phyloP scores from a whole-genome alignment of 768 basidiomycete genomes.

The Agrocybe praecox region DNA sequence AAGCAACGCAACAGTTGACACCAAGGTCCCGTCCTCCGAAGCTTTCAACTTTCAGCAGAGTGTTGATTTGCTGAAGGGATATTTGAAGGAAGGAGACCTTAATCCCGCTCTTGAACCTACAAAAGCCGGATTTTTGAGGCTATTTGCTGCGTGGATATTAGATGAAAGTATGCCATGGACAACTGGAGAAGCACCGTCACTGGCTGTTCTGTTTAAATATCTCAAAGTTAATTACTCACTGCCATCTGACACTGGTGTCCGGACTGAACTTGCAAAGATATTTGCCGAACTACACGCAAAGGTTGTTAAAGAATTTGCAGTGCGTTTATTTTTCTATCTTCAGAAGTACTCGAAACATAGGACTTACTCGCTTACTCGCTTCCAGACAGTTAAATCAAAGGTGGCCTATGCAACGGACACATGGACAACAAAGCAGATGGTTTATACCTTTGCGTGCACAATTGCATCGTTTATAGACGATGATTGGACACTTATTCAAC shows the following conservation, averaged over 20 bases:
- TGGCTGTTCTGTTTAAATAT: constrained; percentile 22
- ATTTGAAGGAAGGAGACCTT: constrained; percentile 32
- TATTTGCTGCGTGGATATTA: constrained; percentile 34
- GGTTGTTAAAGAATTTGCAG: constrained; percentile 23
- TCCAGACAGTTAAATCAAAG: constrained; percentile 17
- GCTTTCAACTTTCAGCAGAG: constrained; percentile 16
- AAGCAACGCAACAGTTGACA: not conserved
- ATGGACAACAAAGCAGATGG: constrained; percentile 33
- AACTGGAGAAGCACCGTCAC: constrained; percentile 22
- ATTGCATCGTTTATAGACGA: constrained; percentile 29
- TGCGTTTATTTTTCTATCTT: constrained; percentile 2
- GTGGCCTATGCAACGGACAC: constrained; percentile 26
- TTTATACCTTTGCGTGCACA: constrained; percentile 33
- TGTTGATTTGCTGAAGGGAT: constrained; percentile 28
- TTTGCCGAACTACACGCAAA: constrained; percentile 23
- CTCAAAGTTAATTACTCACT: constrained; percentile 20
- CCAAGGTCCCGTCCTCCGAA: not conserved
- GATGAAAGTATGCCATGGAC: constrained; percentile 34
- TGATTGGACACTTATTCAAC: constrained; percentile 32
- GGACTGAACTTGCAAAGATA: constrained; percentile 22
- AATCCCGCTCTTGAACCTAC: constrained; percentile 27
- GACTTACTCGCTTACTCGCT: constrained; percentile 1
- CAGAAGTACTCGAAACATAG: not conserved
- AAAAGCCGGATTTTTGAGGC: constrained; percentile 25
- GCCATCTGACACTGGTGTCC: constrained; percentile 24